Evolutionary conservation across 2,329 filamentous ascomycete genomes (phyloP).

Genomic region (Davidsoniella neocaledoniae): DNA sequence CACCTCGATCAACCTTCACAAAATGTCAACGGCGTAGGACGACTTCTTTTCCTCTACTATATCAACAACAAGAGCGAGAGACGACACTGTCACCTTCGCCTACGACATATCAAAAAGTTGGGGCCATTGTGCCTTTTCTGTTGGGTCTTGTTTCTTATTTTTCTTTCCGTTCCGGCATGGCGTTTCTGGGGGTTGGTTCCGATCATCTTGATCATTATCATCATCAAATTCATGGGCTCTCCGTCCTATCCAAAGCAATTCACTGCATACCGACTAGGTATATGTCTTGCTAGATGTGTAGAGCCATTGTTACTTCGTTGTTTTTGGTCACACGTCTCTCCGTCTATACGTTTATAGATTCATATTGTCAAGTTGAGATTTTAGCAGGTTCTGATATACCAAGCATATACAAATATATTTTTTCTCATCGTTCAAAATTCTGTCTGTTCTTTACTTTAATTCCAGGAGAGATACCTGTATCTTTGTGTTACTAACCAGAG

Average conservation of each 20-base stretch:
- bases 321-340: neutral
- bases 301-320: constrained; percentile 1
- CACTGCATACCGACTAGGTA: neutral
- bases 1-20: too few species aligned
- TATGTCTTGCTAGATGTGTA: neutral
- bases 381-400: constrained; percentile 1
- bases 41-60: neutral
- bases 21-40: too few species aligned
- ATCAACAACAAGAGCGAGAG: neutral
- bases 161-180: constrained; percentile 12
- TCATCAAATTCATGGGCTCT: constrained; percentile 7
- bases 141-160: constrained; percentile 10
- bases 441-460: too few species aligned
- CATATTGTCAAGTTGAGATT: constrained; percentile 2
- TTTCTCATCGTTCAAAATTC: too few species aligned
- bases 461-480: too few species aligned
- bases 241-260: constrained; percentile 1
- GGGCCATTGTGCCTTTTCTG: constrained; percentile 3
- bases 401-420: neutral
- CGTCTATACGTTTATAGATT: constrained; percentile 1
- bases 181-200: constrained; percentile 12
- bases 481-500: neutral
- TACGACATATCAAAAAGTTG: constrained; percentile 6
- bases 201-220: constrained; percentile 13
- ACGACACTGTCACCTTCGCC: neutral